Evolutionary conservation across 768 basidiomycete genomes (phyloP).

Genomic region (Suillus sp.): DNA sequence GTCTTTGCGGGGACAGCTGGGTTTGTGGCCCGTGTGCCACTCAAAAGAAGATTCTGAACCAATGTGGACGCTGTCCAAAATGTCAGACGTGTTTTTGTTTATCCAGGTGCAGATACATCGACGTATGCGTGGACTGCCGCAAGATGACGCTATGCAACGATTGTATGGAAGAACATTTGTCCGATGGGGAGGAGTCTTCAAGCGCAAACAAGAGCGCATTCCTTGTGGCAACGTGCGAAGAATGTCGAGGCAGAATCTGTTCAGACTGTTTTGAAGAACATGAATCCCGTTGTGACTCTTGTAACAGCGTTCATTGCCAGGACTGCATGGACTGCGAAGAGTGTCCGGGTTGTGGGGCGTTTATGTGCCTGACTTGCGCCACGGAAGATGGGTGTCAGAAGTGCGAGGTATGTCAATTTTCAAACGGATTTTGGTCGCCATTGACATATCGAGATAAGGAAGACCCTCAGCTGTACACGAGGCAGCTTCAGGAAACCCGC

Average conservation of each 20-base stretch:
- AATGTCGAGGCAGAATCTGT: not conserved
- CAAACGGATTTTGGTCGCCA: not conserved
- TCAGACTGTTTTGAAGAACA: not conserved
- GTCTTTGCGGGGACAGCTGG: not conserved
- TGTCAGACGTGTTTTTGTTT: slow-evolving; percentile 23
- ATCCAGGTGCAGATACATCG: slow-evolving; percentile 27
- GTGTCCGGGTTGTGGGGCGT: not conserved
- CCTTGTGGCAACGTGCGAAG: not conserved
- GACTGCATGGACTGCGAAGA: not conserved
- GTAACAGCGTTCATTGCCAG: not conserved
- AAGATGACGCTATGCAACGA: slow-evolving; percentile 27
- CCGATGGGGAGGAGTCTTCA: not conserved
- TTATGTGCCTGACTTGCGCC: not conserved
- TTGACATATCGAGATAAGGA: not conserved
- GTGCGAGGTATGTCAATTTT: not conserved
- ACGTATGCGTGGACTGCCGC: slow-evolving; percentile 22
- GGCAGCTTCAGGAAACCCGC: not conserved
- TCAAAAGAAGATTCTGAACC: not conserved
- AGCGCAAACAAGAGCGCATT: not conserved
- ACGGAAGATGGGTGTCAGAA: not conserved
- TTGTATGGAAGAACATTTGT: slow-evolving; percentile 27
- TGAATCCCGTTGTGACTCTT: not conserved
- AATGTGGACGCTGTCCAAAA: slow-evolving; percentile 16
- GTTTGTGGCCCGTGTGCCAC: not conserved
- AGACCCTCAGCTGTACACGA: not conserved